Evolutionary conservation across 257 asterid genomes (phyloP), one percentile per base, ranked within the genome.

Genomic region (Forsythia viridissima): DNA sequence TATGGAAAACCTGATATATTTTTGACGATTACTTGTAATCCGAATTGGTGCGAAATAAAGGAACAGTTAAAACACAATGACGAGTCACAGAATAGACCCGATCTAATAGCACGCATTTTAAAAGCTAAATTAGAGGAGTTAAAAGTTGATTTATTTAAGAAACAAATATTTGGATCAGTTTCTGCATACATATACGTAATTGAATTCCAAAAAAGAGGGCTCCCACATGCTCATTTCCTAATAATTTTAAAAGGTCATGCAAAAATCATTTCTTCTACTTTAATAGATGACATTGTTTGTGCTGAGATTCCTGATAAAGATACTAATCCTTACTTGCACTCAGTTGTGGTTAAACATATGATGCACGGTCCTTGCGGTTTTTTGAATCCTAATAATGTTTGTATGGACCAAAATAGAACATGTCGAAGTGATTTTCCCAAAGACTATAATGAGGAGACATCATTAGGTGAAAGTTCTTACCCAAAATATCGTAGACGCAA

Each of bases 341-440:
- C 0, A 2, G 2, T 51, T 13, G 66, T 74, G 0, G 0, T 51
- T 0, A 80, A 57, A 6, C 83, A 80, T 8, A 69, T 80, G 76
- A 39, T 80, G 37, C 83, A 80, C 16, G 55, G 80, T 0, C 83
- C 80, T 0, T 67, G 80, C 52, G 76, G 83, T 1, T 0, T 0
- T 2, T 13, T 68, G 2, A 74, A 74, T 16, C 8, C 43, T 0
- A 6, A 51, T 0, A 46, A 42, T 24, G n/a, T 36, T 11, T 80
- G 57, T 7, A 70, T 70, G n/a, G n/a, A n/a, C n/a, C n/a, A 24
- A 24, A 0, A 1, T 0, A 0, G 24, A 24, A 24, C 24, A 42
- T 80, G 84, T 21, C 76, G 61, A 16, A 41, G 18, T 36, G 1
- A 44, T 15, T 81, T 70, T 46, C 84, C 78, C 0, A 34, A 39